These are phyloP conservation scores for Phytomonas sp. DNA, from an alignment of 208 protist species.

Conservation along the genomic window DNA sequence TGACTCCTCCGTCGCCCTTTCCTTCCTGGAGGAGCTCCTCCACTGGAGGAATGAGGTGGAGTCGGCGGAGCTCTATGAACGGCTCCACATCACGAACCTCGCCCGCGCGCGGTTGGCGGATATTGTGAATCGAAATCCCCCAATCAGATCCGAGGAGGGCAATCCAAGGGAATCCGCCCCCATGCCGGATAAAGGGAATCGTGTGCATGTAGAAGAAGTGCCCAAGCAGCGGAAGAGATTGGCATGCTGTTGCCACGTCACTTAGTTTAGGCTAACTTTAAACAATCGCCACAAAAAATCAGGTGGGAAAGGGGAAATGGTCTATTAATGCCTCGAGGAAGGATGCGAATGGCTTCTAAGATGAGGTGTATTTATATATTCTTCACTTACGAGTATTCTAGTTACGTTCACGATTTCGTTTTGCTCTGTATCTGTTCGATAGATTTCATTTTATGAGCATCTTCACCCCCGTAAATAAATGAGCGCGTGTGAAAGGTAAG, in stretches of 20 bases:
- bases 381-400: not conserved
- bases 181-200: too few relatives aligned
- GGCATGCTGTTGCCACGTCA: too few relatives aligned
- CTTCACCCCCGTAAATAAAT: not conserved
- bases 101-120: constrained; percentile 5
- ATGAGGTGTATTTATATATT: constrained; percentile 5
- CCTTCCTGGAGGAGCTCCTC: constrained; percentile 61
- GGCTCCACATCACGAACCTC: constrained; percentile 24
- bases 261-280: too few relatives aligned
- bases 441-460: not conserved
- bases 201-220: too few relatives aligned
- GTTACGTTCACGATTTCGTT: not conserved
- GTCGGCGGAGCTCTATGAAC: constrained; percentile 30
- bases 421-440: not conserved
- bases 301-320: too few relatives aligned
- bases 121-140: not conserved
- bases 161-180: too few relatives aligned
- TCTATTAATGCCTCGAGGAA: not conserved
- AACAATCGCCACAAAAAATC: too few relatives aligned
- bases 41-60: constrained; percentile 36
- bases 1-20: constrained; percentile 23
- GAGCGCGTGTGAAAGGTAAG: too few relatives aligned
- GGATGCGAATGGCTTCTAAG: not conserved
- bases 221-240: too few relatives aligned
- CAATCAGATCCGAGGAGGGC: too few relatives aligned